Percentiles rank a stretch among this genome's conserved stretches.
These are phyloP conservation scores for Tetracentron sinense DNA, from an alignment of 164 flowering plant species.

Conservation along the genomic window DNA sequence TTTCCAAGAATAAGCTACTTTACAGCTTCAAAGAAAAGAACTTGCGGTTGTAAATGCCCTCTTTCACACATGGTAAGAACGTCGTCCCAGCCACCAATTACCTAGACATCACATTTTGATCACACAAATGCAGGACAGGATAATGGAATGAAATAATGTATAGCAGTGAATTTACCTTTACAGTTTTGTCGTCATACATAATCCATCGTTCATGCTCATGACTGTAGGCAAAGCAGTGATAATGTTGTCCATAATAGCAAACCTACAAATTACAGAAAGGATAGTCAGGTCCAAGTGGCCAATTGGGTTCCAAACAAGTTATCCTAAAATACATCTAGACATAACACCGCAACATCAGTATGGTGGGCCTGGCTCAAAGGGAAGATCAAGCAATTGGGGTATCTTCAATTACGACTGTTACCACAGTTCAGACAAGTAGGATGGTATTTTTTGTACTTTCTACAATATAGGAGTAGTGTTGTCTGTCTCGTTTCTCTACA, in stretches of 20 bases:
- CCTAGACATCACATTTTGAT: constrained; percentile 37
- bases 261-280: constrained; percentile 45
- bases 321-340: too few relatives aligned
- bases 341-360: too few relatives aligned
- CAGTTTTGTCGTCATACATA: constrained; percentile 93
- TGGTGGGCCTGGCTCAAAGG: too few relatives aligned
- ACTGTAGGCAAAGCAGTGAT: constrained; percentile 94
- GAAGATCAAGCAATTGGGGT: too few relatives aligned
- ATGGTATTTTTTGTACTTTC: too few relatives aligned
- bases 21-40: constrained; percentile 91
- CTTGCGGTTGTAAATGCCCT: constrained; percentile 97
- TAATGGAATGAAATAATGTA: not conserved
- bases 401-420: too few relatives aligned
- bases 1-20: constrained; percentile 31
- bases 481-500: too few relatives aligned
- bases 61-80: constrained; percentile 75
- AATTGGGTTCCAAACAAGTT: not conserved
- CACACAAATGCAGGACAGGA: constrained; percentile 8
- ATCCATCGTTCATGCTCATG: constrained; percentile 68
- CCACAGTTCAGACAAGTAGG: too few relatives aligned
- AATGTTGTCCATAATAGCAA: constrained; percentile 98
- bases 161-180: constrained; percentile 56
- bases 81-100: constrained; percentile 83
- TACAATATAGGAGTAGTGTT: too few relatives aligned
- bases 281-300: too few relatives aligned